Base-by-base conservation (phyloP, 805 yeast species). In the Lachancea sp. region DNA sequence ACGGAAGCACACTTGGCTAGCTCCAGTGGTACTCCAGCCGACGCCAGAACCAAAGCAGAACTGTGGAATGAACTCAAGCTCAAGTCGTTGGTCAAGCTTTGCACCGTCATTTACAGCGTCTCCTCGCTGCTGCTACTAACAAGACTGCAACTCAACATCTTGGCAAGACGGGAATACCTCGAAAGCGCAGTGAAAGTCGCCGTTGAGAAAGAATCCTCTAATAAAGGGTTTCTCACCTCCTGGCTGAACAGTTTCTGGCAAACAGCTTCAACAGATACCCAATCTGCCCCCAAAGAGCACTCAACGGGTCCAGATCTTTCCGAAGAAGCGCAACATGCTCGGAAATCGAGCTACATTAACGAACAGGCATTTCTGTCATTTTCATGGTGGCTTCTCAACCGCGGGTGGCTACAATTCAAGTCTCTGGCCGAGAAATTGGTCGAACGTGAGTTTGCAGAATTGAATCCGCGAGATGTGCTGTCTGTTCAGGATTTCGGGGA, bases 311-410 rank as follows among this genome's bases (percentile, higher is more conserved):
- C 36, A 8, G 13, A 36, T 7, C n/a, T 38, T 10, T 38, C 40
- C 3, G 46, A 26, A 7, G 38, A 27, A 22, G 37, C 26, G 35
- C 37, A 19, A 34, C 41, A 33, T 26, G 44, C 36, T 52, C 51
- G 29, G 53, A 50, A 34, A 53, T 62, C 57, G 31, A 75, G 76
- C 52, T 79, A 82, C 58, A 65, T 75, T 29, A 73, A 82, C 32
- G 93, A 85, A 55, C 91, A 93, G 56, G 83, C 88, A 41, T 91
- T 85, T 60, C 70, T 91, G 38, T 83, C 95, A 0, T 75, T 88
- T 50, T 82, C 90, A 49, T 91, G 97, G 96, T 91, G 96, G 96
- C 64, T 91, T 38, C 70, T 91, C 41, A 89, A 91, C 62, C 78
- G 81, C 51, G 98, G 98, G 0, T 88, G 93, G 89, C 55, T 72